Evolutionary conservation across 2,329 filamentous ascomycete species (phyloP), one percentile per base, ranked within the genome.

Genomic region (Emergomyces orientalis): DNA sequence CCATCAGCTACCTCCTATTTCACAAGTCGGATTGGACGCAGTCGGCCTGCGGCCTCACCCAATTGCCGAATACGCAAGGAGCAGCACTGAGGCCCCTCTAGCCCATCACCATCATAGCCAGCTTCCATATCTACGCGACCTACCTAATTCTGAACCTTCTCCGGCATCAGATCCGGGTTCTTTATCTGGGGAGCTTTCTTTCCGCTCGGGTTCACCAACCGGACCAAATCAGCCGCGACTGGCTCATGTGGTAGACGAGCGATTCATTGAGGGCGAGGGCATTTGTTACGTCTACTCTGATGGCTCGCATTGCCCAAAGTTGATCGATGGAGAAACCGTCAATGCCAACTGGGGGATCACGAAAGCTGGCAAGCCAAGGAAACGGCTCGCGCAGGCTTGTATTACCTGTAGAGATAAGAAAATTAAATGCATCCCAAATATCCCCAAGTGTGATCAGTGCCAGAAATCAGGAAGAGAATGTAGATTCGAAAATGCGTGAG

Each of bases 321-420:
- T 89, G 34, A 92, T 96, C 66, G 90, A 96, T 69, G 91, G 91
- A 22, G 89, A 96, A 72, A 82, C 82, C 0, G 91, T 96, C 60
- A 96, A 96, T 72, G 90, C 91, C 1, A 89, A 90, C 68, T 96
- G 92, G 92, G 91, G 92, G 19, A 86, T 96, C 11, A 96, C 92
- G 43, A 96, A 96, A 77, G 91, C 92, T 1, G 92, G 92, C 17
- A 96, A 96, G 78, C 91, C 92, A 57, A 85, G 92, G 68, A 97
- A 97, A 78, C 84, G 92, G 63, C 81, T 96, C 63, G 91, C 92
- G 30, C 91, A 96, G 73, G 91, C 91, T n/a, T 97, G 92, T 72
- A 82, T 96, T 63, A 94, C 91, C 14, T 97, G 92, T 74, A 85
- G 92, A 59, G 91, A 96, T 77, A 97, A 96, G 85, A 97, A 96